Evolutionary conservation across 495 filamentous ascomycete species (phyloP), one percentile per base, ranked within the genome.

Genomic region (Tirmania nivea): DNA sequence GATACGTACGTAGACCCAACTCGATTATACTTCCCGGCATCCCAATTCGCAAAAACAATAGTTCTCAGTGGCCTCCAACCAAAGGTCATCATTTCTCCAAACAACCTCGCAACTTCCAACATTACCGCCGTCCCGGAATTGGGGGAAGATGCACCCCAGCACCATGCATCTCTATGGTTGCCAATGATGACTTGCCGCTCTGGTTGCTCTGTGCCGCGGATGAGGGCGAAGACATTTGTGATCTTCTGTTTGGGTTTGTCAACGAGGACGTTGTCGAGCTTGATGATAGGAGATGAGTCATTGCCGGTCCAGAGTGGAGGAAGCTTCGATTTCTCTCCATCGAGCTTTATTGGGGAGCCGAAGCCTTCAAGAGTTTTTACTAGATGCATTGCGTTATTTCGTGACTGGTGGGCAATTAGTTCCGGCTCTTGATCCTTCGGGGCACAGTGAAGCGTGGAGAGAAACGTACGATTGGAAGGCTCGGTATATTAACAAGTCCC

Each of bases 41-140:
- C 90, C 90, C 92, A 97, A 39, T 83, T 92, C 56, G 83, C 83
- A 65, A 97, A 97, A 61, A 87, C 80, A 60, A 97, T 92, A 14
- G 85, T 88, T 19, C 90, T 80, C 10, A 86, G 72, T n/a, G 90
- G 90, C 20, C 83, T 74, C 90, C 90, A 97, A 51, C 86, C 87
- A 37, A 74, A 75, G 12, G 66, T 68, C 16, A 76, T 68, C 8
- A 97, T 73, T 54, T 84, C 77, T 20, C 86, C 83, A 63, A 96
- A 81, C 55, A 93, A 78, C 37, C 80, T 77, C 10, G 85, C 75
- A 48, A 96, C 73, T 66, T 97, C 92, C 16, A 95, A 67, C 71
- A 95, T 81, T 25, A 94, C 75, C 11, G 90, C 92, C 0, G 88
- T 94, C 12, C 89, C 92, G 51, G 83, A 85, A 54, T 84, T 83